A percentile compares a stretch with the other conserved stretches of the same genome.
phyloP scores from a whole-genome alignment of 768 basidiomycete genomes.

The Panaeolus cyanescens region DNA sequence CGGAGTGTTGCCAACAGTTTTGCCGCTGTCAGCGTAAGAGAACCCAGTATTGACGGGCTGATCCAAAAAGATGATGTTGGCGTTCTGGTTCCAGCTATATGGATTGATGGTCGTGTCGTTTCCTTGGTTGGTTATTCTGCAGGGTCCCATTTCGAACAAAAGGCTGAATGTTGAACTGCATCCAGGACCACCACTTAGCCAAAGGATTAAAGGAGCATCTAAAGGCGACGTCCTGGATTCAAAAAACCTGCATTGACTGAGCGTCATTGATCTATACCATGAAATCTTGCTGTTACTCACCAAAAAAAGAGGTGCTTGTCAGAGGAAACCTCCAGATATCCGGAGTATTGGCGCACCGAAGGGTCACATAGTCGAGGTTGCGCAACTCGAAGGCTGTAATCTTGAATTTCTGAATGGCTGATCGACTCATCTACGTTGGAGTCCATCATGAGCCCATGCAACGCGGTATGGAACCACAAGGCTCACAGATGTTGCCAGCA shows the following conservation, averaged over 20 bases:
- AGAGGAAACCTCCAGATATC: slow-evolving; percentile 79
- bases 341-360: slow-evolving; percentile 73
- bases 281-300: slow-evolving; percentile 35
- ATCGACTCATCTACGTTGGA: slow-evolving; percentile 60
- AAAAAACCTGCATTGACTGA: slow-evolving; percentile 66
- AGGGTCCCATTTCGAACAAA: slow-evolving; percentile 92
- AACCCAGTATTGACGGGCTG: slow-evolving; percentile 90
- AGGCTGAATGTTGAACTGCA: slow-evolving; percentile 81
- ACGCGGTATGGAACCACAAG: no score
- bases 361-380: slow-evolving; percentile 77
- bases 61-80: slow-evolving; percentile 78
- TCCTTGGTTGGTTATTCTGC: slow-evolving; percentile 71
- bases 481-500: no score
- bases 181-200: slow-evolving; percentile 85
- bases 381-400: slow-evolving; percentile 59
- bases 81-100: slow-evolving; percentile 82
- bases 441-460: no score
- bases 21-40: slow-evolving; percentile 80
- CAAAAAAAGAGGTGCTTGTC: slow-evolving; percentile 88
- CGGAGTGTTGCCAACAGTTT: slow-evolving; percentile 76
- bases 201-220: slow-evolving; percentile 82
- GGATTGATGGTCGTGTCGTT: slow-evolving; percentile 72
- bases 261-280: background rate
- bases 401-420: slow-evolving; percentile 48
- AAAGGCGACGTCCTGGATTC: slow-evolving; percentile 76